phyloP scores from a whole-genome alignment of 768 basidiomycete species.

The Podaxis sp. region DNA sequence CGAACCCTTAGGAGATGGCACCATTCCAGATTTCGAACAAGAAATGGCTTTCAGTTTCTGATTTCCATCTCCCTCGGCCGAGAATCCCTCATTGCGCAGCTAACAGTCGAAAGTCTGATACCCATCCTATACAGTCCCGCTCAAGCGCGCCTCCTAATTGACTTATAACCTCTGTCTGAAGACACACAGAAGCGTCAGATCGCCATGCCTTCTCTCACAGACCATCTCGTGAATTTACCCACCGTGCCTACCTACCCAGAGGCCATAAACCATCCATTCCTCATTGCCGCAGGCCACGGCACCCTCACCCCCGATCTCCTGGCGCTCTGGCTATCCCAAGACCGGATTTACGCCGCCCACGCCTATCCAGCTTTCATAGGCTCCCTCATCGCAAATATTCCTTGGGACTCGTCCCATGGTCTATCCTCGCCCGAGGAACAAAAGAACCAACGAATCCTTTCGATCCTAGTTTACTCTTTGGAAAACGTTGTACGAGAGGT shows the following conservation, averaged over 20 bases:
- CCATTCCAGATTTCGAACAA: not conserved
- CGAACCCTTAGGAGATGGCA: not conserved
- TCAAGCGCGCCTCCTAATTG: not conserved
- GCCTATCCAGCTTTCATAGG: constrained; percentile 76
- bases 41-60: not conserved
- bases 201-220: constrained; percentile 21
- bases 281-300: constrained; percentile 53
- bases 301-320: constrained; percentile 47
- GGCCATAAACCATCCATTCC: constrained; percentile 58
- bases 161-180: not conserved
- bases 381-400: constrained; percentile 58
- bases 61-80: not conserved
- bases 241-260: constrained; percentile 38
- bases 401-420: constrained; percentile 36
- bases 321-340: constrained; percentile 66
- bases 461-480: constrained; percentile 49
- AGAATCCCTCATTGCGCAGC: not conserved
- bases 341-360: constrained; percentile 70
- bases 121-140: not conserved
- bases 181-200: not conserved
- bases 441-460: constrained; percentile 40
- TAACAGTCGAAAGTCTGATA: not conserved
- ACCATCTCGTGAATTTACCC: constrained; percentile 35
- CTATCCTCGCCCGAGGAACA: constrained; percentile 31
- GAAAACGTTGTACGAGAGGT: constrained; percentile 57